Evolutionary conservation across 306 rosid species (phyloP).

Genomic region (Vigna nakashimae): DNA sequence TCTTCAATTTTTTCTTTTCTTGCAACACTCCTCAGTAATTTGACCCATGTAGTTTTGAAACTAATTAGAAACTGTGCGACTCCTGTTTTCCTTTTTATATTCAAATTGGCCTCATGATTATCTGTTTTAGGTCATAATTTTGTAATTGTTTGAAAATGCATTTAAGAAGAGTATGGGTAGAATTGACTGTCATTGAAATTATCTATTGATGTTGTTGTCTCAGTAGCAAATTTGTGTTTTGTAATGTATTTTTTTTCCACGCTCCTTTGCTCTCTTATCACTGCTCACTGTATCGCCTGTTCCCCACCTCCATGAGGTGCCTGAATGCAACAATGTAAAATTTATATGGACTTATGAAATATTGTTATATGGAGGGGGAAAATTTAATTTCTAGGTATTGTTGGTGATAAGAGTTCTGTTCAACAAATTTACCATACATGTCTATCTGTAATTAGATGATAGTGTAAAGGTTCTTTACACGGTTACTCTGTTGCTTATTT

Average conservation of each 20-base stretch:
- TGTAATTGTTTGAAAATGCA: neutral
- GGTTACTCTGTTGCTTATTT: too few species aligned
- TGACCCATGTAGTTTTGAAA: neutral
- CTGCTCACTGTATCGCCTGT: neutral
- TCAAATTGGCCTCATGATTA: neutral
- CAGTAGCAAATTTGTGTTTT: neutral
- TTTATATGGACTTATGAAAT: neutral
- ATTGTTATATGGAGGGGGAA: neutral
- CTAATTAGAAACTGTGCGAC: neutral
- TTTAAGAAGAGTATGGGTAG: neutral
- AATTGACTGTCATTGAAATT: conserved; percentile 5
- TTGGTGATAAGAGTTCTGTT: neutral
- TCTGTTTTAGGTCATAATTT: neutral
- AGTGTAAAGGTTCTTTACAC: too few species aligned
- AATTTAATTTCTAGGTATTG: neutral
- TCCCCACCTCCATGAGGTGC: neutral
- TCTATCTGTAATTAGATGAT: too few species aligned
- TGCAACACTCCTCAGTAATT: neutral
- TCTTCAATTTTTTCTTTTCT: neutral
- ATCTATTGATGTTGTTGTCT: neutral
- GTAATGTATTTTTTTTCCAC: neutral
- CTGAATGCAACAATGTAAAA: neutral
- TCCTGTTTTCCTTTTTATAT: neutral
- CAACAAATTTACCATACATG: too few species aligned
- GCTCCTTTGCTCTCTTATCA: neutral